Evolutionary conservation across 306 rosid genomes (phyloP), one percentile per base, ranked within the genome.

Genomic region (Cicer judaicum): DNA sequence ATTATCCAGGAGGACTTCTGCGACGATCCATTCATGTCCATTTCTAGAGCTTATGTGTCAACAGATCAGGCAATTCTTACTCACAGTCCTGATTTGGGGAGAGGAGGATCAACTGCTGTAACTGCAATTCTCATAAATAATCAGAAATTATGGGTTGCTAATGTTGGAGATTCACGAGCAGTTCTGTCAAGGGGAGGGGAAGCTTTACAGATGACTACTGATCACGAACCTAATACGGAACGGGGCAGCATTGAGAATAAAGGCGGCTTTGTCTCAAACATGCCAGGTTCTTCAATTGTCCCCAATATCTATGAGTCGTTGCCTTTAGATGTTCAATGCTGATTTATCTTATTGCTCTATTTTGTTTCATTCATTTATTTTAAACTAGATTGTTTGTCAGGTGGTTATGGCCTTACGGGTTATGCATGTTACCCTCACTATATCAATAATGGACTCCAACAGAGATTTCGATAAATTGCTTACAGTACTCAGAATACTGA

Each of bases 201-300:
- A 73, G 98, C 93, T 70, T 42, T 46, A 55, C 98, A 90, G 79
- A 89, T 90, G 95, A 69, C 79, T 12, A 79, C 69, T 77, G 98
- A 93, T 82, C 98, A 90, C 29, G 96, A 93, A 63, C 96, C 95
- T 41, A 89, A 93, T 77, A 85, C 91, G 42, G 98, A 90, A 75
- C 85, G 95, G 8, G 88, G 85, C 68, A 89, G 91, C 83, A 90
- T 93, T 38, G 96, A 90, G 85, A 73, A 81, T 79, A 88, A 67
- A 78, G 98, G 98, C 0, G 96, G 98, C 80, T 93, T 93, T 76
- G 96, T 93, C 84, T 93, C 96, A 38, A 93, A 93, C 84, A 83
- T 93, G 91, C 95, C 98, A 90, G 98, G 98, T 93, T 82, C 68
- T 70, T 74, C 76, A 41, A 70, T 75, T 46, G 68, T 78, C 68